Evolutionary conservation across 495 filamentous ascomycete species (phyloP), one percentile per base, ranked within the genome.

Genomic region (Annulohypoxylon stygium): DNA sequence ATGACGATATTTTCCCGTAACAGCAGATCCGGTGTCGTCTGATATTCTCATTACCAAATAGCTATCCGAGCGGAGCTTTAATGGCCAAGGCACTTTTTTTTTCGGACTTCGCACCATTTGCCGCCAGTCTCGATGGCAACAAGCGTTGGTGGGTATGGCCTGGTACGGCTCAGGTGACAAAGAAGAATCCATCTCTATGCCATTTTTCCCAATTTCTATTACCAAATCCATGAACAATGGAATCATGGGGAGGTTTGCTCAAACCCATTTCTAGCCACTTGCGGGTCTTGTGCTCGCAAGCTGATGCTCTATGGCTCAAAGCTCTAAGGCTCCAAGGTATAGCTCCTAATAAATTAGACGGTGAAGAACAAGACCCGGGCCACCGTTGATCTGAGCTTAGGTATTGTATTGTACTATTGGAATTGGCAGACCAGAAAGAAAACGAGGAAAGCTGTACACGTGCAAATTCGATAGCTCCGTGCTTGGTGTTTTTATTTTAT

Each of bases 81-180:
- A 48, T 25, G 55, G 71, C 65, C 71, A 71, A 74, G 70, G 60
- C 69, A 43, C 34, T 73, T 54, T 25, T 54, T 33, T 54, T 20
- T 8, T 62, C 68, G 65, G 43, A 61, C 69, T 64, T 66, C 60
- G 10, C 30, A 63, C 65, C 65, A 71, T 65, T 70, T 67, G 67
- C 67, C 72, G 67, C 72, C 72, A 70, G 72, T 67, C 72, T 75
- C 41, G 72, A 75, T 64, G 59, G 63, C 67, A 70, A 70, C 58
- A 75, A 68, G 72, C 72, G 72, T 65, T 67, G 67, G 72, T 75
- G 72, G 72, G 67, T 75, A 74, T 71, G 70, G 75, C 71, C 77
- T 79, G 72, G 67, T 70, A 74, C 69, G 70, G 75, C 73, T 78
- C 80, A 82, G 73, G 77, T 82, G 80, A 82, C 78, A 73, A 75